Evolutionary conservation across 2,329 filamentous ascomycete species (phyloP), one percentile per base, ranked within the genome.

Genomic region (Apiospora aurea): DNA sequence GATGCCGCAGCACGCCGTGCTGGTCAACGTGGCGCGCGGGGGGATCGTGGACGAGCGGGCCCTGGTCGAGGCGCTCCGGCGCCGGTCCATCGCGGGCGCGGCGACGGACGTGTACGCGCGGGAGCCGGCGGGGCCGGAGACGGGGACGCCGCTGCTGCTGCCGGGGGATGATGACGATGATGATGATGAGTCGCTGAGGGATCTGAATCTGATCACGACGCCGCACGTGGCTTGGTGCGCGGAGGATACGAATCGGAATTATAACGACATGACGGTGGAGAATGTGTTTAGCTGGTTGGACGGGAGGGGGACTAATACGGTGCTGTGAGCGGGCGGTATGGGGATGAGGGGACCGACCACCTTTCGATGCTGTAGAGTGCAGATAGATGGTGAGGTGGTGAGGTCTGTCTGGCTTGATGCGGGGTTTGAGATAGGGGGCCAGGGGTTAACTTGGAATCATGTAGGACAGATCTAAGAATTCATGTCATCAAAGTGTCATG

Each of bases 11-110:
- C 73, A 76, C 64, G 73, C 75, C 0, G 71, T 80, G 24, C 70
- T 81, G 21, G 74, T 80, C 70, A 81, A 81, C 64, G 78, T 80
- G 18, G 79, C 79, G 34, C 78, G 79, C 4, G 79, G 79, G 11
- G 79, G 79, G 0, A 78, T 81, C 61, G 78, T 80, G 24, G 76
- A 80, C 66, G 79, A 81, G 74, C 69, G 44, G 11, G 79, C 79
- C 0, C 74, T 80, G 0, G 72, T 80, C 18, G 72, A 72, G 4
- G 78, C 78, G 11, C 73, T 80, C 29, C 73, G 51, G 80, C 72
- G 73, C 16, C 69, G 72, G 14, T 75, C 69, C 51, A 80, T 81
- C 29, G 79, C 78, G 1, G 79, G 79, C 6, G 78, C 77, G 2
- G 78, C 75, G 4, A 76, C 76, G 4, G 79, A 81, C 49, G 79